Base-by-base conservation (phyloP, 495 filamentous ascomycete genomes). In the Astrocystis sublimbata region DNA sequence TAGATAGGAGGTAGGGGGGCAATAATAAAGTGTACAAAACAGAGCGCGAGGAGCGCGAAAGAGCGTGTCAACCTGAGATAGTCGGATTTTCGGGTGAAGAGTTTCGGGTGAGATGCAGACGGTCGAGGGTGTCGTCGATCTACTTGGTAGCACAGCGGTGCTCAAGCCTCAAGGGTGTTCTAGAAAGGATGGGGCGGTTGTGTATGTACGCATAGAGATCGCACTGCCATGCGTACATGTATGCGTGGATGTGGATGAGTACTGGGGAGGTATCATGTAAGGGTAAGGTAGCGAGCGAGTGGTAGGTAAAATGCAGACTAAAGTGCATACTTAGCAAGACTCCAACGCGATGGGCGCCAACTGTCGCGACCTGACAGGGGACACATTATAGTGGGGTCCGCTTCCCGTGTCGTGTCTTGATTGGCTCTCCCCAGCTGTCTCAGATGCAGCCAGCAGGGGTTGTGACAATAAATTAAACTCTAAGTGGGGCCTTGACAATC, bases 1-100 rank as follows among this genome's bases (percentile, higher is more conserved):
- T 67, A 72, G 60, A 43, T 58, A 60, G 61, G 41, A 38, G 52
- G n/a, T 47, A 62, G n/a, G n/a, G n/a, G n/a, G n/a, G n/a, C n/a
- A n/a, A n/a, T n/a, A n/a, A n/a, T n/a, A 52, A 49, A 21, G 41
- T 50, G 65, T 42, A 54, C 21, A 61, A 38, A 30, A 43, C 38
- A 41, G 49, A 41, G 58, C 36, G 58, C 51, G 49, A 56, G 35
- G 60, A 46, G 50, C 40, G 36, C n/a, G n/a, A n/a, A n/a, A n/a
- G n/a, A n/a, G n/a, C n/a, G n/a, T n/a, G n/a, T n/a, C n/a, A n/a
- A n/a, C n/a, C n/a, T n/a, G n/a, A n/a, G n/a, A n/a, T n/a, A n/a
- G n/a, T n/a, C n/a, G n/a, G n/a, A n/a, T n/a, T n/a, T n/a, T n/a
- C n/a, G n/a, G n/a, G n/a, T n/a, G n/a, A n/a, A n/a, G n/a, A n/a